A percentile compares a stretch with the other conserved stretches of the same genome.
phyloP scores from a whole-genome alignment of 495 filamentous ascomycete species.

The Penicillium ochrochloron region DNA sequence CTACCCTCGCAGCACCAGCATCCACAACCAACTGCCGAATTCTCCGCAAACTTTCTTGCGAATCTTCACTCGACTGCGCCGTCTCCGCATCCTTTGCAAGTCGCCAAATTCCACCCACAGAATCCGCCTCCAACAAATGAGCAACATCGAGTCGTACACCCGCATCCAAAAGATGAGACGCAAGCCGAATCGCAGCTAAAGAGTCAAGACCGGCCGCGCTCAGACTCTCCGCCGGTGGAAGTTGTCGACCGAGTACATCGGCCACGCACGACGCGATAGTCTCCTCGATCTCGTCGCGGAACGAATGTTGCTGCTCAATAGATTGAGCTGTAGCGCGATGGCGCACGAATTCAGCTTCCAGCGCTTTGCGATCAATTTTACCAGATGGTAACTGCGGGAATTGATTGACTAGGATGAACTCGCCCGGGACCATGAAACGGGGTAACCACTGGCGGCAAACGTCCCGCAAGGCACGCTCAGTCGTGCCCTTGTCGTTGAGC shows the following conservation, averaged over 20 bases:
- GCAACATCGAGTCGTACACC: slow-evolving; percentile 57
- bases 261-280: slow-evolving; percentile 52
- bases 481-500: slow-evolving; percentile 34
- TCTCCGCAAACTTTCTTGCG: slow-evolving; percentile 21
- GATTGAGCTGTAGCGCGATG: slow-evolving; percentile 27
- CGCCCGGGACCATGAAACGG: slow-evolving; percentile 74
- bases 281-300: slow-evolving; percentile 43
- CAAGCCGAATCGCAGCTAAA: slow-evolving; percentile 68
- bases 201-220: slow-evolving; percentile 70
- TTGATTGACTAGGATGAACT: slow-evolving; percentile 61
- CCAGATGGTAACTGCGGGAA: slow-evolving; percentile 78
- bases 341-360: slow-evolving; percentile 61
- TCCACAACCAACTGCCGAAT: slow-evolving; percentile 29
- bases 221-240: slow-evolving; percentile 51
- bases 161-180: slow-evolving; percentile 57
- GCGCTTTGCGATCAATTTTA: slow-evolving; percentile 69
- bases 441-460: slow-evolving; percentile 75
- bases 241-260: slow-evolving; percentile 47
- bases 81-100: slow-evolving; percentile 30
- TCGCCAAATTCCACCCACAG: slow-evolving; percentile 39
- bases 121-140: slow-evolving; percentile 60
- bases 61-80: slow-evolving; percentile 16
- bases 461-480: slow-evolving; percentile 49
- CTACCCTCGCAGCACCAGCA: slow-evolving; percentile 30
- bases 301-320: slow-evolving; percentile 37